Base-by-base conservation (phyloP, 768 basidiomycete species). In the Mycena rosella region DNA sequence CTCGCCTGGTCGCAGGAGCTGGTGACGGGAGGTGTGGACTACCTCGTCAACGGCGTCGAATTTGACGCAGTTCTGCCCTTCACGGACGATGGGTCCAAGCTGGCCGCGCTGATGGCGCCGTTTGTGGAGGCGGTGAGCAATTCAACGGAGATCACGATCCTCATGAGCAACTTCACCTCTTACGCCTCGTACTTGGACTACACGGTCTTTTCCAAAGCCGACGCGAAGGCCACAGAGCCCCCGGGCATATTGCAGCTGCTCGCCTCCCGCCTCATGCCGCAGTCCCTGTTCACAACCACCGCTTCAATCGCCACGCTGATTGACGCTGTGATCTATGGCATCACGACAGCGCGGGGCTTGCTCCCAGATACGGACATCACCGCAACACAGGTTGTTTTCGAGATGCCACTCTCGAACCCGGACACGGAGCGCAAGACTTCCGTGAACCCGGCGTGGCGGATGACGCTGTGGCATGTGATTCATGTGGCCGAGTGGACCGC, bases 1-100 rank as follows among this genome's bases (percentile, higher is more conserved):
- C 59, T 60, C 59, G 59, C 59, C 48, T 60, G 59, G 59, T 60
- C 59, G 59, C 59, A 60, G 59, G 59, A 60, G 59, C 59, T 60
- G 59, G 48, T 40, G 36, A n/a, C 59, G 59, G 59, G 59, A 51
- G 14, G 59, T 51, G 59, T 52, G 48, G 59, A 60, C 58, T 60
- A 60, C 45, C 58, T 60, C 47, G 58, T 60, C 58, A 60, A 49
- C 58, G 47, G 45, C 58, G 58, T 34, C 58, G 45, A 60, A 38
- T 60, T 60, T 47, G 47, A 24, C 47, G 58, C 34, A 27, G 47
- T 60, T 49, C 32, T 60, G 32, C 58, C 58, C 58, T 60, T 60
- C 47, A 47, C 58, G 58, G 58, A 60, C 58, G 58, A 60, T n/a
- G 58, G 59, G 45, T 60, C 59, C 59, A 60, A 60, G 59, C 59